Percentiles rank a stretch among this genome's conserved stretches.
These are phyloP conservation scores for Fraxinus velutina DNA, from an alignment of 305 asterid species.

Conservation along the genomic window DNA sequence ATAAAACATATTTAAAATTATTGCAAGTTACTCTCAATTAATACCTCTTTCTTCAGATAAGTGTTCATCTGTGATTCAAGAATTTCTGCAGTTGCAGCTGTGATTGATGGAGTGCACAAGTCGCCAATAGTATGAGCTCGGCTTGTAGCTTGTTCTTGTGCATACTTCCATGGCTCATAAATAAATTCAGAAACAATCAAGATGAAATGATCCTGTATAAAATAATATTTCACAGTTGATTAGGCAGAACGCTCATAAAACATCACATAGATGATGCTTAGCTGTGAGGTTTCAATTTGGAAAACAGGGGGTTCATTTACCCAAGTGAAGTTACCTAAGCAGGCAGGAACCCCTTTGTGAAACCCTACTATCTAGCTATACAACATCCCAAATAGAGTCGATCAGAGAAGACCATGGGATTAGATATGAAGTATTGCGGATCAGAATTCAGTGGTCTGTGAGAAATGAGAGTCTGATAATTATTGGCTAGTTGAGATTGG, in stretches of 20 bases:
- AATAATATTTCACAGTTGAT: constrained; percentile 19
- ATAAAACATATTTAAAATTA: background rate
- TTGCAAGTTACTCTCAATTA: constrained; percentile 8
- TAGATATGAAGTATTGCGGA: background rate
- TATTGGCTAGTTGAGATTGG: background rate
- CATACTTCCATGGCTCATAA: constrained; percentile 87
- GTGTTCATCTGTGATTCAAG: constrained; percentile 70
- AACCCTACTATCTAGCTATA: background rate
- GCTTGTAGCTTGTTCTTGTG: constrained; percentile 71
- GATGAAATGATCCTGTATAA: constrained; percentile 77
- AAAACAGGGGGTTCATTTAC: background rate
- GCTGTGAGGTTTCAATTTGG: constrained; percentile 1
- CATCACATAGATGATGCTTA: constrained; percentile 15
- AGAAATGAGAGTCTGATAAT: background rate
- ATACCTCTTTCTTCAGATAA: constrained; percentile 75
- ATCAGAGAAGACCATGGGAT: background rate
- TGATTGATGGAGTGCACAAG: constrained; percentile 84
- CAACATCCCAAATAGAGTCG: background rate
- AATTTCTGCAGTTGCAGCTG: constrained; percentile 83
- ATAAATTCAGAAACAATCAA: constrained; percentile 81
- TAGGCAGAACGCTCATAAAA: constrained; percentile 20
- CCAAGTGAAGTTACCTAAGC: background rate
- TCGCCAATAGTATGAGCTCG: constrained; percentile 55
- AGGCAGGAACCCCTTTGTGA: background rate
- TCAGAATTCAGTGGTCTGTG: background rate